Conservation (phyloP, 2,329 filamentous ascomycete genomes). For the Penicillium brasilianum region DNA sequence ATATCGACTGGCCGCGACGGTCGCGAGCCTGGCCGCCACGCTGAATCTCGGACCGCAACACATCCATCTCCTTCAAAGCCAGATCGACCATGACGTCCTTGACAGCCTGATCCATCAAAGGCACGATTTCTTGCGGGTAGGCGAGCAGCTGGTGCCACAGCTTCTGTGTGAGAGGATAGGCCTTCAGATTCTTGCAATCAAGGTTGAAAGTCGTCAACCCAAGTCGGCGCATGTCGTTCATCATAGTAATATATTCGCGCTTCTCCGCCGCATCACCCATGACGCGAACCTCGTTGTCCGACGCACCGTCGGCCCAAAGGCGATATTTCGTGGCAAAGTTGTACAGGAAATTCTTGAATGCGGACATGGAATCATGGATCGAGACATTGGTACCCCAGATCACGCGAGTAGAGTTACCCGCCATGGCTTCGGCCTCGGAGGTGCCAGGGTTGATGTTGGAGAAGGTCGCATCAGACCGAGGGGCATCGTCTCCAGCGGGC, state of each 20-base stretch:
- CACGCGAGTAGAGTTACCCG: constrained; percentile 77
- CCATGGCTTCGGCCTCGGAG: constrained; percentile 87
- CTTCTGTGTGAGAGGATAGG: constrained; percentile 90
- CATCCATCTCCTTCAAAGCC: constrained; percentile 77
- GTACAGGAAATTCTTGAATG: constrained; percentile 89
- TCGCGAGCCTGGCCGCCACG: constrained; percentile 38
- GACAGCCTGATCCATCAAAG: constrained; percentile 91
- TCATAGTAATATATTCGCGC: constrained; percentile 80
- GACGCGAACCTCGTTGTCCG: constrained; percentile 73
- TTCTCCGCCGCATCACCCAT: constrained; percentile 72
- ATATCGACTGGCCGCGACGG: constrained; percentile 30
- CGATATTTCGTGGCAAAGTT: constrained; percentile 95
- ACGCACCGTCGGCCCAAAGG: constrained; percentile 84
- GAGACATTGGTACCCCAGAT: constrained; percentile 99
- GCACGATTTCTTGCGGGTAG: constrained; percentile 95
- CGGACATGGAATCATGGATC: constrained; percentile 82
- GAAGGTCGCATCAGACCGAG: constrained; percentile 66
- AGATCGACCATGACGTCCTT: constrained; percentile 94
- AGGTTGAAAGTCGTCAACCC: constrained; percentile 85
- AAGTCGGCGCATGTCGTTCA: constrained; percentile 89
- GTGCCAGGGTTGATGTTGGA: constrained; percentile 78
- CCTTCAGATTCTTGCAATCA: constrained; percentile 85
- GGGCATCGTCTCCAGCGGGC: constrained; percentile 56
- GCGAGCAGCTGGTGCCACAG: constrained; percentile 93
- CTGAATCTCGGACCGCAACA: constrained; percentile 63